These are phyloP conservation scores for Mrakia gelida DNA, from an alignment of 768 basidiomycete genomes.

Conservation along the genomic window DNA sequence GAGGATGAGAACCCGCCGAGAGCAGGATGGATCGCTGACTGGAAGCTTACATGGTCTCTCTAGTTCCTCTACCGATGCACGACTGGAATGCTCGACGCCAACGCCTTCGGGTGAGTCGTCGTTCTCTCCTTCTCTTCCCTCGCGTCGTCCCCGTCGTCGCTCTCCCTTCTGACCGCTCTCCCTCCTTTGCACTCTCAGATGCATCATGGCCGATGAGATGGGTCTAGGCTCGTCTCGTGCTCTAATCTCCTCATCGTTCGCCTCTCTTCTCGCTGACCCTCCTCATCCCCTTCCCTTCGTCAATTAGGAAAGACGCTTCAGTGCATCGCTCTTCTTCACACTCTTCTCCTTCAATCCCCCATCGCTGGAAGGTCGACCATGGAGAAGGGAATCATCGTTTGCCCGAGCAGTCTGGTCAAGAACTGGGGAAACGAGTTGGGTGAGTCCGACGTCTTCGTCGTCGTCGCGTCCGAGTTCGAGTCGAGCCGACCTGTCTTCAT, in stretches of 20 bases:
- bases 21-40: background rate
- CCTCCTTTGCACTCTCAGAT: slow-evolving; percentile 54
- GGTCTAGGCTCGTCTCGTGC: slow-evolving; percentile 60
- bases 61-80: slow-evolving; percentile 97
- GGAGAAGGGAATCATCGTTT: slow-evolving; percentile 96
- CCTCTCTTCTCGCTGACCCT: background rate
- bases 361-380: slow-evolving; percentile 77
- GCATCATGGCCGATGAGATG: slow-evolving; percentile 99
- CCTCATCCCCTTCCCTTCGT: background rate
- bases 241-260: too few species aligned
- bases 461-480: background rate
- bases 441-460: slow-evolving; percentile 41
- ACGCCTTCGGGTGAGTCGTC: slow-evolving; percentile 55
- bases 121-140: slow-evolving; percentile 40
- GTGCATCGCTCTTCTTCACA: slow-evolving; percentile 94
- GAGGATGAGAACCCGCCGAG: too few species aligned
- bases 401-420: slow-evolving; percentile 91
- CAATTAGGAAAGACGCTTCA: slow-evolving; percentile 75
- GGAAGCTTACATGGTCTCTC: background rate
- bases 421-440: slow-evolving; percentile 99
- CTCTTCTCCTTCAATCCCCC: slow-evolving; percentile 89
- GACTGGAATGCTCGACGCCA: slow-evolving; percentile 85
- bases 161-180: slow-evolving; percentile 19
- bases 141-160: slow-evolving; percentile 66
- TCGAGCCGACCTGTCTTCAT: background rate